Evolutionary conservation across 805 yeast genomes (phyloP), one percentile per base, ranked within the genome.

Genomic region (Wickerhamomyces mucosus): DNA sequence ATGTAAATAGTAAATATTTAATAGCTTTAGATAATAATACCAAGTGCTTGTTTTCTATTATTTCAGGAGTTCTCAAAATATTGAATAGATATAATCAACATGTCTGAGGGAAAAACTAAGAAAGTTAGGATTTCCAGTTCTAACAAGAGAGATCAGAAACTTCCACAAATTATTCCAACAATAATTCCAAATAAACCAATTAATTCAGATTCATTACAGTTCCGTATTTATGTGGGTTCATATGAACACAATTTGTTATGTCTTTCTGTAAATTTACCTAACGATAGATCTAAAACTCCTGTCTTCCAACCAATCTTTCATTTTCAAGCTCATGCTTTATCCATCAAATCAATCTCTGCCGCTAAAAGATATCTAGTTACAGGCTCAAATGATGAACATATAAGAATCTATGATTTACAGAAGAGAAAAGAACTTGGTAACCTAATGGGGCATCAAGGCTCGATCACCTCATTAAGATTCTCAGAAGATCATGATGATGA

Each of bases 381-480:
- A 3, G 98, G 97, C 4, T 78, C 94, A 4, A 89, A 89, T 52
- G 98, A 92, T 53, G 97, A 92, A 55, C 95, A 84, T 52, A 86
- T 92, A 37, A 75, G 94, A 45, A 82, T 92, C 13, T 92, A 92
- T 53, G 98, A 92, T 59, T 63, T 92, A 39, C 96, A 86, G 49
- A 85, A 83, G 51, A 72, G 98, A 50, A 85, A 85, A 47, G 98
- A 92, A 55, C 65, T 92, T 36, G 98, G 98, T 9, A 84, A 94
- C 2, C 59, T 92, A 34, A 61, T 89, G 48, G 81, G 84, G 30
- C 98, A 92, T 50, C 76, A 78, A 42, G 98, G 98, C 3, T 77
- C 94, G 5, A 74, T 92, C 31, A 82, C 95, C 0, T 65, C 77
- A 15, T 60, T 92, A 37, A 69, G 67, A 37, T 92, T 92, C 53